Percentiles rank a stretch among this genome's conserved stretches.
These are phyloP conservation scores for Venturia effusa DNA, from an alignment of 2,329 filamentous ascomycete species.

Conservation along the genomic window DNA sequence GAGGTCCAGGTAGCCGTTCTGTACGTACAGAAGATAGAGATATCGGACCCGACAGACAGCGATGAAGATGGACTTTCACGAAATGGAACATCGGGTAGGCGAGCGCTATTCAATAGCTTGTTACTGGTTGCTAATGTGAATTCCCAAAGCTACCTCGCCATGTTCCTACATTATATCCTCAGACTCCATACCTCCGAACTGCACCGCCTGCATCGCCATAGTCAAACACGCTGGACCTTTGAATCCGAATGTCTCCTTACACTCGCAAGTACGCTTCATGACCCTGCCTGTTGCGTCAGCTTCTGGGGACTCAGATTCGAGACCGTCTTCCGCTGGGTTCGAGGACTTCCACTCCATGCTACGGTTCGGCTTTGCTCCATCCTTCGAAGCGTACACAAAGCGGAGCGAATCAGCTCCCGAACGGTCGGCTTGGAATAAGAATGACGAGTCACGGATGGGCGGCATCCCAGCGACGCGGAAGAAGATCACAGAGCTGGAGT, in stretches of 20 bases:
- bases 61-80: slow-evolving; percentile 1
- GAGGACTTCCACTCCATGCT: slow-evolving; percentile 88
- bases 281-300: slow-evolving; percentile 65
- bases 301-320: not conserved
- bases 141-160: not conserved
- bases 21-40: slow-evolving; percentile 55
- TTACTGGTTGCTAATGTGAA: not conserved
- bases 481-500: slow-evolving; percentile 85
- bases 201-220: slow-evolving; percentile 74
- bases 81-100: slow-evolving; percentile 3
- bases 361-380: slow-evolving; percentile 83
- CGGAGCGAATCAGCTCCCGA: slow-evolving; percentile 30
- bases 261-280: slow-evolving; percentile 82
- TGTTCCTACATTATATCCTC: slow-evolving; percentile 62
- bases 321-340: slow-evolving; percentile 34
- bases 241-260: slow-evolving; percentile 70
- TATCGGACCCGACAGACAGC: slow-evolving; percentile 39
- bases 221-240: slow-evolving; percentile 84
- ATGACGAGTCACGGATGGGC: slow-evolving; percentile 75
- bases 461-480: slow-evolving; percentile 97
- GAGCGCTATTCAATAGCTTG: not conserved
- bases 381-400: slow-evolving; percentile 94
- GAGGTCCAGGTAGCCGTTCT: slow-evolving; percentile 71
- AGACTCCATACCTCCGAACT: slow-evolving; percentile 72
- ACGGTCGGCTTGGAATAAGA: slow-evolving; percentile 54